Evolutionary conservation across 2,329 filamentous ascomycete genomes (phyloP).

Genomic region (Coniochaeta hoffmannii): DNA sequence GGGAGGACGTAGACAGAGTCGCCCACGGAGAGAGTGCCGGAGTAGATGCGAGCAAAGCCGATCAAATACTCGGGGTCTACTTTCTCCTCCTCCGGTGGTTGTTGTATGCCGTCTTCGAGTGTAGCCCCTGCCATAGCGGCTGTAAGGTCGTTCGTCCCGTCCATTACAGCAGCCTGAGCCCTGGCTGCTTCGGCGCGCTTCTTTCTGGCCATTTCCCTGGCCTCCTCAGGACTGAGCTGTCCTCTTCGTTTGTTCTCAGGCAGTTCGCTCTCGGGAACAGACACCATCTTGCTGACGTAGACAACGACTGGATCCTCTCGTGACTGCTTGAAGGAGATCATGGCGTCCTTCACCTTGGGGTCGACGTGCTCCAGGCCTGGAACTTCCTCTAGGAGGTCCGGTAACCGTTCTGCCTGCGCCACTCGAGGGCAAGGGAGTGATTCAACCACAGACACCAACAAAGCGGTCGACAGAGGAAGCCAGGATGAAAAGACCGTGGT

Average conservation of each 20-base stretch:
- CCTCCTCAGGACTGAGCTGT: slow-evolving; percentile 80
- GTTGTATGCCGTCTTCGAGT: slow-evolving; percentile 40
- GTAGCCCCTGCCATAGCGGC: slow-evolving; percentile 54
- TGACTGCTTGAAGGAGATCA: slow-evolving; percentile 68
- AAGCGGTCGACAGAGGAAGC: slow-evolving; percentile 85
- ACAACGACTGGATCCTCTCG: slow-evolving; percentile 74
- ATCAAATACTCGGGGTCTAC: slow-evolving; percentile 81
- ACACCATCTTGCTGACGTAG: slow-evolving; percentile 98
- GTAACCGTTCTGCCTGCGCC: slow-evolving; percentile 75
- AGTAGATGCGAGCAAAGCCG: slow-evolving; percentile 90
- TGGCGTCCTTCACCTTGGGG: slow-evolving; percentile 64
- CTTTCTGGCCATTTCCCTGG: slow-evolving; percentile 75
- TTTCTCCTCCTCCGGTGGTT: slow-evolving; percentile 41
- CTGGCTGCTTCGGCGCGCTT: slow-evolving; percentile 85
- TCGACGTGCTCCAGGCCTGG: slow-evolving; percentile 70
- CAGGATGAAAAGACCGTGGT: slow-evolving; percentile 82
- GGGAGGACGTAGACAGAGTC: slow-evolving; percentile 86
- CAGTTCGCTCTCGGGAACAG: slow-evolving; percentile 85
- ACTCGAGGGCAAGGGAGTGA: slow-evolving; percentile 76
- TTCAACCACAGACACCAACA: slow-evolving; percentile 90
- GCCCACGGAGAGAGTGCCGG: slow-evolving; percentile 80
- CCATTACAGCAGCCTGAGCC: slow-evolving; percentile 54
- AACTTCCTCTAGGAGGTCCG: slow-evolving; percentile 69
- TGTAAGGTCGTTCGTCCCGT: slow-evolving; percentile 43
- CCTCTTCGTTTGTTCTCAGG: slow-evolving; percentile 76